Conservation (phyloP, 106 monocot species). For the Vanilla planifolia region DNA sequence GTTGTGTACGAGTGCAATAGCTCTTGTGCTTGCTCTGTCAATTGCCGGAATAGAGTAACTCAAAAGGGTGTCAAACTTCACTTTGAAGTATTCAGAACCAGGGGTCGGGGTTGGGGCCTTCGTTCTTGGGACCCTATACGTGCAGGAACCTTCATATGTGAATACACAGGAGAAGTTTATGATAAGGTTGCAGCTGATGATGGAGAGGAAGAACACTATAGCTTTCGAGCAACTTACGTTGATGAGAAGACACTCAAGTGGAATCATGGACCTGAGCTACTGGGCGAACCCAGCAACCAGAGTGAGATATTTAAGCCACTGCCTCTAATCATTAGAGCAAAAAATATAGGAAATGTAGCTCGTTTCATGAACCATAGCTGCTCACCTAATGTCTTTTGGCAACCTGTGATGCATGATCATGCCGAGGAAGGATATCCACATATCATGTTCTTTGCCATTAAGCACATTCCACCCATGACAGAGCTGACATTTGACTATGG, state of each 20-base stretch:
- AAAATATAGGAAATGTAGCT: conserved; percentile 53
- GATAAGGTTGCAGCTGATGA: conserved; percentile 20
- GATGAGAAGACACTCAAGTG: conserved; percentile 53
- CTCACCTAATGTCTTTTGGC: conserved; percentile 74
- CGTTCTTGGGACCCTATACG: conserved; percentile 92
- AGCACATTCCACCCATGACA: conserved; percentile 82
- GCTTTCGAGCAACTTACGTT: conserved; percentile 27
- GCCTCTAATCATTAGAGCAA: conserved; percentile 53
- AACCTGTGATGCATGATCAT: conserved; percentile 48
- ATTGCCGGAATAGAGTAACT: conserved; percentile 63
- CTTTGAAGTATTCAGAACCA: conserved; percentile 82
- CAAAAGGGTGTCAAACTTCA: conserved; percentile 55
- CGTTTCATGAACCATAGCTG: conserved; percentile 79
- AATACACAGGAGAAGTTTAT: conserved; percentile 59
- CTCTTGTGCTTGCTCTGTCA: conserved; percentile 47
- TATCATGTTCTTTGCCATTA: conserved; percentile 73
- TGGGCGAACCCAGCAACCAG: conserved; percentile 38
- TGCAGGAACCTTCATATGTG: conserved; percentile 75
- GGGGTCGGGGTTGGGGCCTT: conserved; percentile 79
- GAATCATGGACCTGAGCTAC: conserved; percentile 72
- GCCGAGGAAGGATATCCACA: conserved; percentile 41
- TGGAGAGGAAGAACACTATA: conserved; percentile 49
- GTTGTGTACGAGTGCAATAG: conserved; percentile 66
- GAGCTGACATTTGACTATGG: conserved; percentile 88
- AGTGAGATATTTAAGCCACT: conserved; percentile 21